Evolutionary conservation across 257 asterid species (phyloP), one percentile per base, ranked within the genome.

Genomic region (Jacaranda mimosifolia): DNA sequence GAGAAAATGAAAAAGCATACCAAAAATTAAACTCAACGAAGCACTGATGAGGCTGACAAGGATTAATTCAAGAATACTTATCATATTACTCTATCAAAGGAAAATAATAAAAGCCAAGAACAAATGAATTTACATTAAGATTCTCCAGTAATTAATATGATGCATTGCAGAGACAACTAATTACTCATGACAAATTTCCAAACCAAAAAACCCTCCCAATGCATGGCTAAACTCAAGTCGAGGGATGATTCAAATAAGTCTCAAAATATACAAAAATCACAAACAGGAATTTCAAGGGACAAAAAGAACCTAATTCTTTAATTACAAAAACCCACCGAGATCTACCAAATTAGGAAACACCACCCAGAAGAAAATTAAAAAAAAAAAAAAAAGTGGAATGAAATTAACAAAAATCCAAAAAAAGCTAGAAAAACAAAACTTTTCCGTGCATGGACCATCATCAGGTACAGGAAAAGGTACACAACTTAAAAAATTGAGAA

Each of bases 361-460:
- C 57, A 48, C 3, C 35, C n/a, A n/a, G n/a, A n/a, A 39, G 69
- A 19, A 64, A 65, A 75, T 59, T 0, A 40, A 40, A 4, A 40
- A 0, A 0, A 40, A 7, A 40, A 40, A 4, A 40, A 40, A 40
- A 40, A 40, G 4, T 0, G 32, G 1, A 4, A 63, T 51, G 58
- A 56, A 40, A 42, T 66, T 11, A 72, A 60, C 26, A 76, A 32
- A 68, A 52, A 65, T 69, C 52, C 64, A 19, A 26, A 63, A 53
- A 64, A 66, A 45, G 70, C 58, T 4, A 3, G 62, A 38, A 68
- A 79, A 48, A 42, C 38, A 11, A 0, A 17, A 80, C 42, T 40
- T 70, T 71, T 65, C 56, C 70, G 49, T 84, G 83, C 75, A 72
- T 74, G 83, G 80, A 74, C 83, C 85, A 73, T 57, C 79, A 74